These are phyloP conservation scores for Thraustotheca clavata DNA, from an alignment of 352 stramenopile species.

Conservation along the genomic window DNA sequence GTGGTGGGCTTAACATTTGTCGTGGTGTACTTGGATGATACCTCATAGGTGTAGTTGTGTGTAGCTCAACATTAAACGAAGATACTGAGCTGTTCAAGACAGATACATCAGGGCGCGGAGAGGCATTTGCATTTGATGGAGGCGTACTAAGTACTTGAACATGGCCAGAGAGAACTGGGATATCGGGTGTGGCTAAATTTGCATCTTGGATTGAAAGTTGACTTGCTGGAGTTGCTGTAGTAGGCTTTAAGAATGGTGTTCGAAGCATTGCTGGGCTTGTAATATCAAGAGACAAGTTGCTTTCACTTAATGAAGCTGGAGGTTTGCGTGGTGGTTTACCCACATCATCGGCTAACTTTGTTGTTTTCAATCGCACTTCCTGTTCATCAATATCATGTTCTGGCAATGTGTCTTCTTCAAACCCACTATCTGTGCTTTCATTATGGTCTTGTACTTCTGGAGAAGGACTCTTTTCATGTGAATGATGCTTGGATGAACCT, in stretches of 20 bases:
- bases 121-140: neutral
- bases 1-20: neutral
- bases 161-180: neutral
- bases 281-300: conserved; percentile 7
- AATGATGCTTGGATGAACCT: neutral
- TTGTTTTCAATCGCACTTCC: conserved; percentile 1
- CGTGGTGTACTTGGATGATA: neutral
- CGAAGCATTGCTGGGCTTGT: conserved; percentile 3
- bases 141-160: conserved; percentile 2
- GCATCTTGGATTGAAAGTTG: neutral
- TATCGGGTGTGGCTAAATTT: conserved; percentile 1
- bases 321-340: neutral
- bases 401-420: conserved; percentile 17
- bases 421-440: no score
- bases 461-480: no score
- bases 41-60: neutral
- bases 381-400: neutral
- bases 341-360: neutral
- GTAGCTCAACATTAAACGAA: neutral
- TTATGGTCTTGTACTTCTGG: no score
- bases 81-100: neutral
- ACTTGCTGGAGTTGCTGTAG: neutral
- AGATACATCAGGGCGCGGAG: neutral
- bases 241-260: conserved; percentile 6
- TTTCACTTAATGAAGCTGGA: neutral